Base-by-base conservation (phyloP, 2,329 filamentous ascomycete genomes). In the Xylaria digitata region DNA sequence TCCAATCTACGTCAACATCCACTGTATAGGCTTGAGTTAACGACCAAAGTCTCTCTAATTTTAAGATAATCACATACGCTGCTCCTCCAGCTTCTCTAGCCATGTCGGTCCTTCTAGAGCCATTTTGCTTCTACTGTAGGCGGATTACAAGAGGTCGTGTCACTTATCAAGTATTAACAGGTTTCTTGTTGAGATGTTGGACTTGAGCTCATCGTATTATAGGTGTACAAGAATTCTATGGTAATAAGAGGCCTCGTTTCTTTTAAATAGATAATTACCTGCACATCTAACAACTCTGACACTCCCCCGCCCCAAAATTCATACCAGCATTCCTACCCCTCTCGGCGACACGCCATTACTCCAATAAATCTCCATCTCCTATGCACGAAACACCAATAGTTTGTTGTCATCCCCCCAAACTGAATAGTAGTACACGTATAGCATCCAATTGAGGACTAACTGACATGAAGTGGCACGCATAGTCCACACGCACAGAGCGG, bases 1-100 rank as follows among this genome's bases (percentile, higher is more conserved):
- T 85, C 78, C 81, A 84, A 70, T 85, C 83, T 26, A 85, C 81
- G 66, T 85, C 83, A 61, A 85, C 77, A 37, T 85, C 81, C 64
- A 85, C 83, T 85, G 21, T 48, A 57, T 43, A 63, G 9, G 15
- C 37, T 23, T 21, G 15, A 15, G 43, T 63, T 42, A 66, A 59
- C 23, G 21, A 52, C 1, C 7, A 17, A 45, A 53, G 19, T 30
- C 1, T 52, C 21, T 15, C 37, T 45, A 30, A 40, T 3, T n/a
- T 53, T 54, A 7, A 32, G 37, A 59, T 23, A 19, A 46, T 34
- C 45, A 45, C 63, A 19, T 60, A 50, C 63, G 30, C n/a, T 56
- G 50, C 50, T 66, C 58, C 37, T 66, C 63, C 19, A 68, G 55
- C 55, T 63, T 63, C 23, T 66, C 66, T 8, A 66, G 32, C 66